These are phyloP conservation scores for Rhinocladiella mackenziei DNA, from an alignment of 2,329 filamentous ascomycete genomes.

Conservation along the genomic window DNA sequence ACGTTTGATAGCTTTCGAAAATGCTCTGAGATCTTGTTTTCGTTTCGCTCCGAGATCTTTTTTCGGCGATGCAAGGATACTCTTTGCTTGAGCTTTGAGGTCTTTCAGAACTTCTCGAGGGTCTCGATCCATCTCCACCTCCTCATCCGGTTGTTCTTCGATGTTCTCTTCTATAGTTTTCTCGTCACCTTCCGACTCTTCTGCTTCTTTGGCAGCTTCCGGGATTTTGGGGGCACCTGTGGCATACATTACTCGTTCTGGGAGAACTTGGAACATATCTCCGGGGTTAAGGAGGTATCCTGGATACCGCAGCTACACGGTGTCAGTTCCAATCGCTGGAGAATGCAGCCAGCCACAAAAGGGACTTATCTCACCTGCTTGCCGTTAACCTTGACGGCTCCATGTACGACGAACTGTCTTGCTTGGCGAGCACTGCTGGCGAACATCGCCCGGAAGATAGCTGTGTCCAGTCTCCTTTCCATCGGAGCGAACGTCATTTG, in stretches of 20 bases:
- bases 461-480: constrained; percentile 88
- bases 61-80: constrained; percentile 53
- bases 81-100: constrained; percentile 56
- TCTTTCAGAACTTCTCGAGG: constrained; percentile 49
- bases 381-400: constrained; percentile 90
- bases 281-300: constrained; percentile 94
- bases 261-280: constrained; percentile 95
- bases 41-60: constrained; percentile 61
- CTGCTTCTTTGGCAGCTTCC: constrained; percentile 26
- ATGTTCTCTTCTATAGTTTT: constrained; percentile 22
- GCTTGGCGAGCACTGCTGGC: constrained; percentile 91
- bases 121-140: constrained; percentile 41
- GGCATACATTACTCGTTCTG: constrained; percentile 80
- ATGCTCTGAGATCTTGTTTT: constrained; percentile 71
- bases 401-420: constrained; percentile 89
- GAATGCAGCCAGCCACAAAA: not conserved
- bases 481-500: constrained; percentile 91
- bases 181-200: constrained; percentile 24
- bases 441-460: constrained; percentile 88
- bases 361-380: constrained; percentile 65
- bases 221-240: constrained; percentile 67
- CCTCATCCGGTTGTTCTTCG: constrained; percentile 32
- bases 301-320: constrained; percentile 77
- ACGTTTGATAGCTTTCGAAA: constrained; percentile 61
- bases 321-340: constrained; percentile 17